Conservation (phyloP, 2,329 filamentous ascomycete species). For the Drechslerella dactyloides region DNA sequence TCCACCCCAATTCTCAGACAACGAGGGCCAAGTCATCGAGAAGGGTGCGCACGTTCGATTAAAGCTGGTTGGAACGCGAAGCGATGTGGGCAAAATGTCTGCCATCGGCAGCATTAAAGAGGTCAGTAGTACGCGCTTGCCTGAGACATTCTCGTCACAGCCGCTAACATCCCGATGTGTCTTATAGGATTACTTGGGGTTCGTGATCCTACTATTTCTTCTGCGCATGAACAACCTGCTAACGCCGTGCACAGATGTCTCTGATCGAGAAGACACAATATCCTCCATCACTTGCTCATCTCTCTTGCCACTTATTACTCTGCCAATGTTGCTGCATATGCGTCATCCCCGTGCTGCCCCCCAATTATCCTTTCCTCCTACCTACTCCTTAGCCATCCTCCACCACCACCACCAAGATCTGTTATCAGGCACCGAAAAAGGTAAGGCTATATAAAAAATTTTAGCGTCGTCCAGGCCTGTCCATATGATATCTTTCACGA, state of each 20-base stretch:
- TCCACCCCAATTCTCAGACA: slow-evolving; percentile 95
- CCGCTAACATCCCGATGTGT: no score
- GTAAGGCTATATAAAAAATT: slow-evolving; percentile 45
- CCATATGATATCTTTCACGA: slow-evolving; percentile 36
- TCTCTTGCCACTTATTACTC: neutral
- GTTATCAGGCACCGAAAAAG: slow-evolving; percentile 31
- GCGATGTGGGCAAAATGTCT: slow-evolving; percentile 93
- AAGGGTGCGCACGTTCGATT: slow-evolving; percentile 90
- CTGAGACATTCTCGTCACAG: neutral
- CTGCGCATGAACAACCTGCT: neutral
- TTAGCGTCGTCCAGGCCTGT: slow-evolving; percentile 35
- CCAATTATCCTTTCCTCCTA: neutral
- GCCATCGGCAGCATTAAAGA: slow-evolving; percentile 97
- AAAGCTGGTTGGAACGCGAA: slow-evolving; percentile 91
- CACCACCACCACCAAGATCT: slow-evolving; percentile 9
- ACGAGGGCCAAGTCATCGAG: slow-evolving; percentile 91
- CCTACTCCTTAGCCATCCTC: neutral
- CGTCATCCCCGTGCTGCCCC: neutral
- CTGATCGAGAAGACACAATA: slow-evolving; percentile 8
- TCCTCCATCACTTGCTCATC: slow-evolving; percentile 2
- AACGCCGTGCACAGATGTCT: slow-evolving; percentile 29
- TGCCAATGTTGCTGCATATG: slow-evolving; percentile 6
- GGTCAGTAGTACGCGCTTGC: slow-evolving; percentile 36
- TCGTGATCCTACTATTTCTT: slow-evolving; percentile 8
- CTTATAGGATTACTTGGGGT: slow-evolving; percentile 49